Conservation (phyloP, 2,329 filamentous ascomycete species). For the Dactylonectria macrodidyma region DNA sequence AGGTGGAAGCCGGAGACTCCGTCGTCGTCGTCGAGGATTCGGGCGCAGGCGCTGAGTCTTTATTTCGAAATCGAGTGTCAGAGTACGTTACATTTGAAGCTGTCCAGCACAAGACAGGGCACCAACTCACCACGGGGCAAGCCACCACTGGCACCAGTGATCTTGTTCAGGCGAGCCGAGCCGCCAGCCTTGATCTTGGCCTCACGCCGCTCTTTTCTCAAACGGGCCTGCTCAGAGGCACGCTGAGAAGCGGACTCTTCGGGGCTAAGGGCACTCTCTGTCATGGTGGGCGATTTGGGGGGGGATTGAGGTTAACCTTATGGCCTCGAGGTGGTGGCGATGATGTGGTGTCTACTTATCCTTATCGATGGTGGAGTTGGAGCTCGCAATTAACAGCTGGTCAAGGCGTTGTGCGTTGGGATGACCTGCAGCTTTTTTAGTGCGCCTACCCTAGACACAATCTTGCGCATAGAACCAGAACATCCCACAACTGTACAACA, state of each 20-base stretch:
- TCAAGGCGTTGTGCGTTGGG: slow-evolving; percentile 4
- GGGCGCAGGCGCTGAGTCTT: slow-evolving; percentile 30
- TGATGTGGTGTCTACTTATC: slow-evolving; percentile 19
- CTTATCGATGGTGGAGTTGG: background rate
- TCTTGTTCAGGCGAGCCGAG: slow-evolving; percentile 79
- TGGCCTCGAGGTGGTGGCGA: slow-evolving; percentile 23
- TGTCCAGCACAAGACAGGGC: background rate
- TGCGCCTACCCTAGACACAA: slow-evolving; percentile 21
- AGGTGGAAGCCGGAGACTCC: slow-evolving; percentile 48
- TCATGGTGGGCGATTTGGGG: slow-evolving; percentile 51
- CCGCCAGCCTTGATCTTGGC: slow-evolving; percentile 84
- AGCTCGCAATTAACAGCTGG: slow-evolving; percentile 29
- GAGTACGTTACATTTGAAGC: background rate
- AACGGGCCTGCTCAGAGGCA: slow-evolving; percentile 76
- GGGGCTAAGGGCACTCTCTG: slow-evolving; percentile 54
- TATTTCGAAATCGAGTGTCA: background rate
- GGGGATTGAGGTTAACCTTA: slow-evolving; percentile 1
- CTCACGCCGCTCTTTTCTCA: slow-evolving; percentile 84
- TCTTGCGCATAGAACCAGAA: background rate
- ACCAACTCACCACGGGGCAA: slow-evolving; percentile 51
- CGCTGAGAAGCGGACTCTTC: slow-evolving; percentile 65
- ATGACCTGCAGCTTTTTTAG: background rate
- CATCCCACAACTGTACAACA: background rate
- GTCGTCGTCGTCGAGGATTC: slow-evolving; percentile 48
- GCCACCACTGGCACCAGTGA: slow-evolving; percentile 76